Percentiles rank a stretch among this genome's conserved stretches.
Conservation (phyloP, 768 basidiomycete genomes). For the Naganishia randhawae region DNA sequence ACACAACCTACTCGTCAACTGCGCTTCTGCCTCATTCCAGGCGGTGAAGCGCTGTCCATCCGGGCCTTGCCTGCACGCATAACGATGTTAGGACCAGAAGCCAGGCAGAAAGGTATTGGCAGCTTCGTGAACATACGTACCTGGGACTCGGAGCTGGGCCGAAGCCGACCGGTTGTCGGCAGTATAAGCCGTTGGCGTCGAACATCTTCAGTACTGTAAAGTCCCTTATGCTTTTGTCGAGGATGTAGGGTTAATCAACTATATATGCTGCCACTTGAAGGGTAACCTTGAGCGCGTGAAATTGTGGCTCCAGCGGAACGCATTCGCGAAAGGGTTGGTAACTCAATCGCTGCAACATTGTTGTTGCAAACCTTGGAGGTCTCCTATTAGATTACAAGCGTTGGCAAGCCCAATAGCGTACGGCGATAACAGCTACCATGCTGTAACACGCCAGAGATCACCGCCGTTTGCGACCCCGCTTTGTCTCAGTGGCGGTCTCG, state of each 20-base stretch:
- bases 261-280: too few relatives aligned
- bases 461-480: background rate
- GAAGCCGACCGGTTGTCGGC: conserved; percentile 25
- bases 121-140: background rate
- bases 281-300: too few relatives aligned
- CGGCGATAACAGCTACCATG: background rate
- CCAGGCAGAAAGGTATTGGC: background rate
- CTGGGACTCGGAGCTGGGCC: conserved; percentile 21
- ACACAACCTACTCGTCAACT: background rate
- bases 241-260: too few relatives aligned
- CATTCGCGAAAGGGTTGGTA: too few relatives aligned
- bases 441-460: background rate
- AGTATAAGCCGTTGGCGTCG: background rate
- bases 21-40: conserved; percentile 21
- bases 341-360: too few relatives aligned
- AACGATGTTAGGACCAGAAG: background rate
- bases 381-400: too few relatives aligned
- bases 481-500: background rate
- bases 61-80: conserved; percentile 15
- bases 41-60: conserved; percentile 19
- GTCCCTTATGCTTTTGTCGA: too few relatives aligned
- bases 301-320: too few relatives aligned
- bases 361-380: too few relatives aligned
- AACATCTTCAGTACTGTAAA: background rate
- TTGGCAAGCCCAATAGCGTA: too few relatives aligned